Base-by-base conservation (phyloP, 345 rosid genomes). In the Noccaea bulbosa region DNA sequence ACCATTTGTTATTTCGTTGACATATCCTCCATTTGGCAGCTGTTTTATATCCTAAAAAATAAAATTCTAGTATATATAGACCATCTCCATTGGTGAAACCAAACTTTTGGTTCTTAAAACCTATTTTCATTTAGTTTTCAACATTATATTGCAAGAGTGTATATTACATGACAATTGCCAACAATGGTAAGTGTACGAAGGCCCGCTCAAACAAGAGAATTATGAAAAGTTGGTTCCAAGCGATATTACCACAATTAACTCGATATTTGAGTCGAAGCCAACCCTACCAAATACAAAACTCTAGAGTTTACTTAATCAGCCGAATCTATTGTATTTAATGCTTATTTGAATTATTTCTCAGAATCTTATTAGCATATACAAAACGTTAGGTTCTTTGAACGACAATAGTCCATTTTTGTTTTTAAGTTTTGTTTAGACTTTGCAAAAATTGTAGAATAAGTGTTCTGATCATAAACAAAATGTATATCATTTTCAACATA, bases 361-460 rank as follows among this genome's bases (percentile, higher is more conserved):
- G 32, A 44, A 12, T 20, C 12, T 10, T 20, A 20, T 20, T 50
- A 50, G 50, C 59, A 8, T 38, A 11, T 34, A 7, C 10, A 22
- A 16, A 44, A 20, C 22, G 1, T n/a, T 62, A 15, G 54, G 17
- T 16, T 47, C 24, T 22, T 11, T 65, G 14, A 50, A 49, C 1
- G 4, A n/a, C 4, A 20, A 20, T 8, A 44, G 4, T 38, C 38
- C 9, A 66, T 3, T 4, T 50, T 22, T 44, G 7, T 20, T 20
- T 20, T 20, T 20, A 32, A 16, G 22, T 44, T 27, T 14, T 38
- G 37, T 24, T 20, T 22, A 38, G 41, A 34, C 6, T 41, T 65
- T 11, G 30, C 51, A 66, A 52, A 52, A 2, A 30, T 40, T 66
- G 49, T 51, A 56, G 15, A 45, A 15, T 40, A 51, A 38, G 6